Conservation (phyloP, 352 stramenopile genomes). For the Globisporangium viniferum region DNA sequence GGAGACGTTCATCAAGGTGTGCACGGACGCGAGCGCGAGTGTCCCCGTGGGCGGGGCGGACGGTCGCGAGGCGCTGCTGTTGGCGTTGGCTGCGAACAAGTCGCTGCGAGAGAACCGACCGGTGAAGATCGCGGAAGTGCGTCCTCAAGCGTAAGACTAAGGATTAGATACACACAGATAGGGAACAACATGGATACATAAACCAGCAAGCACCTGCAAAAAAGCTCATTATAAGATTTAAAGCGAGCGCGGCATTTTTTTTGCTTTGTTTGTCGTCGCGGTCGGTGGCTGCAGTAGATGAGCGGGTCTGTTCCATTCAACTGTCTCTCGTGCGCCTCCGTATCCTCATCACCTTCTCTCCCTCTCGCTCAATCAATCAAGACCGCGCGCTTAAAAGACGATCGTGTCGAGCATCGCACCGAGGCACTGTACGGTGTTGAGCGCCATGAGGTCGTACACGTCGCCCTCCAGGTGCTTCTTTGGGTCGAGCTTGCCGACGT, state of each 20-base stretch:
- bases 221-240: constrained; percentile 1
- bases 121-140: constrained; percentile 52
- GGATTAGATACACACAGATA: background rate
- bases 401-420: constrained; percentile 99
- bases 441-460: constrained; percentile 96
- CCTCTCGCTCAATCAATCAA: background rate
- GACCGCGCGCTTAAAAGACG: constrained; percentile 87
- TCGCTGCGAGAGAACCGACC: constrained; percentile 67
- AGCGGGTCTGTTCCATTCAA: background rate
- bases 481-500: constrained; percentile 97
- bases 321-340: background rate
- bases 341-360: background rate
- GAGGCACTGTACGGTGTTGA: constrained; percentile 98
- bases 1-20: constrained; percentile 64
- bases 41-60: constrained; percentile 57
- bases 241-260: background rate
- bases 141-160: background rate
- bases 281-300: background rate
- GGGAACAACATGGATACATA: background rate
- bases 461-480: constrained; percentile 94
- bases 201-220: background rate
- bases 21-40: constrained; percentile 28
- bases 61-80: constrained; percentile 59
- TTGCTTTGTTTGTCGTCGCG: background rate
- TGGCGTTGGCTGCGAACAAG: constrained; percentile 67